Percentiles rank a stretch among this genome's conserved stretches.
phyloP scores from a whole-genome alignment of 192 early-diverging fungal genomes.

The Coemansia asiatica region DNA sequence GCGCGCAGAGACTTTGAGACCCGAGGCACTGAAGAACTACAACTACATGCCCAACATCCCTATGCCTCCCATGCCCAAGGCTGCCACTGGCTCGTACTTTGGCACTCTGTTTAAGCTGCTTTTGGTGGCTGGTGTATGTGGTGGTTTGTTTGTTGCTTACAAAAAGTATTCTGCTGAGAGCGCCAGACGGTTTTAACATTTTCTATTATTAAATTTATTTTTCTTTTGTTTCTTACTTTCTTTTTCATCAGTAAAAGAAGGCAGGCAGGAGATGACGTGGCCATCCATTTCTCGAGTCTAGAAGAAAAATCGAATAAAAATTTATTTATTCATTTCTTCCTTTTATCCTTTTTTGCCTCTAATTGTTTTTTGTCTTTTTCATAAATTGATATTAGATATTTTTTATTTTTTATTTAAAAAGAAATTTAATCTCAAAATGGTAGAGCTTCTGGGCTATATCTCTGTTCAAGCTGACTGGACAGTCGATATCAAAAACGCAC shows the following conservation, averaged over 20 bases:
- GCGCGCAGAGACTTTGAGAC: constrained; percentile 40
- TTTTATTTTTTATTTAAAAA: constrained; percentile 4
- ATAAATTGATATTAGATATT: neutral
- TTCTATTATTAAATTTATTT: neutral
- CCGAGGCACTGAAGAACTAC: constrained; percentile 50
- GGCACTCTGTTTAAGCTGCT: constrained; percentile 46
- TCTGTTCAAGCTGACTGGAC: constrained; percentile 56
- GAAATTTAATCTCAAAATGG: constrained; percentile 10
- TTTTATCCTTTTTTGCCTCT: constrained; percentile 1
- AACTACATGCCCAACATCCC: constrained; percentile 25
- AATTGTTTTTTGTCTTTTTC: neutral
- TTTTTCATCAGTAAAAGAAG: neutral
- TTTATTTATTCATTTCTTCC: too few relatives aligned
- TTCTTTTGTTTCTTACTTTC: neutral
- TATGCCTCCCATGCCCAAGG: constrained; percentile 1
- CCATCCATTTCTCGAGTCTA: too few relatives aligned
- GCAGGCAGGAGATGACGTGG: neutral
- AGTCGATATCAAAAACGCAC: constrained; percentile 37
- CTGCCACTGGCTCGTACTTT: constrained; percentile 18
- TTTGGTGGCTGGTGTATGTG: constrained; percentile 40
- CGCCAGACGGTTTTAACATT: constrained; percentile 47
- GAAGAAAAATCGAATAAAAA: too few relatives aligned
- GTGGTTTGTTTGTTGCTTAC: constrained; percentile 49
- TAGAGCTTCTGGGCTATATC: constrained; percentile 37
- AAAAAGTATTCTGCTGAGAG: constrained; percentile 47